Conservation (phyloP, 805 yeast species). For the Naumovozyma baii region DNA sequence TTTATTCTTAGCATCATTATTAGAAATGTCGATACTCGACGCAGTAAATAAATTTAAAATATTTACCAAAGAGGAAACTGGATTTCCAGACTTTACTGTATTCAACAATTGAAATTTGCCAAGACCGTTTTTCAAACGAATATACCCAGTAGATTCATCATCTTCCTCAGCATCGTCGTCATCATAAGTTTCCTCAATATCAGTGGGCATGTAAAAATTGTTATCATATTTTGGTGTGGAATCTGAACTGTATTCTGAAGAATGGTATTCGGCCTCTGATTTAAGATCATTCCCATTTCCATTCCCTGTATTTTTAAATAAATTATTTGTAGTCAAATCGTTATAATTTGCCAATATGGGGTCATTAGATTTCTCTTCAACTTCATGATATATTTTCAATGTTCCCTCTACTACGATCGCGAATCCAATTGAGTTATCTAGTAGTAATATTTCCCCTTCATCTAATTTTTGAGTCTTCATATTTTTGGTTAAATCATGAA, state of each 20-base stretch:
- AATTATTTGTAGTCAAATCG: too few relatives aligned
- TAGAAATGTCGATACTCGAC: neutral
- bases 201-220: neutral
- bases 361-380: slow-evolving; percentile 23
- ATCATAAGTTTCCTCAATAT: slow-evolving; percentile 5
- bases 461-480: slow-evolving; percentile 82
- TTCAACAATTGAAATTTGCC: slow-evolving; percentile 62
- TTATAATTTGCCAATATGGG: neutral
- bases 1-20: neutral
- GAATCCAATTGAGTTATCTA: slow-evolving; percentile 74
- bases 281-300: too few relatives aligned
- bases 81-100: slow-evolving; percentile 74
- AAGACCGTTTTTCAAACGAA: slow-evolving; percentile 18
- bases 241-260: neutral
- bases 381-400: slow-evolving; percentile 63
- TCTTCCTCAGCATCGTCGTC: slow-evolving; percentile 28
- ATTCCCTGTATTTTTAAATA: too few relatives aligned
- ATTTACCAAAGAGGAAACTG: slow-evolving; percentile 72
- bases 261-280: too few relatives aligned
- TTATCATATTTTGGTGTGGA: too few relatives aligned
- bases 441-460: slow-evolving; percentile 61
- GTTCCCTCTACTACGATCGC: slow-evolving; percentile 89
- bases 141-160: slow-evolving; percentile 30
- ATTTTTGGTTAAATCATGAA: slow-evolving; percentile 83
- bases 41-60: slow-evolving; percentile 62